Evolutionary conservation across 345 rosid genomes (phyloP).

Genomic region (Orychophragmus violaceus): DNA sequence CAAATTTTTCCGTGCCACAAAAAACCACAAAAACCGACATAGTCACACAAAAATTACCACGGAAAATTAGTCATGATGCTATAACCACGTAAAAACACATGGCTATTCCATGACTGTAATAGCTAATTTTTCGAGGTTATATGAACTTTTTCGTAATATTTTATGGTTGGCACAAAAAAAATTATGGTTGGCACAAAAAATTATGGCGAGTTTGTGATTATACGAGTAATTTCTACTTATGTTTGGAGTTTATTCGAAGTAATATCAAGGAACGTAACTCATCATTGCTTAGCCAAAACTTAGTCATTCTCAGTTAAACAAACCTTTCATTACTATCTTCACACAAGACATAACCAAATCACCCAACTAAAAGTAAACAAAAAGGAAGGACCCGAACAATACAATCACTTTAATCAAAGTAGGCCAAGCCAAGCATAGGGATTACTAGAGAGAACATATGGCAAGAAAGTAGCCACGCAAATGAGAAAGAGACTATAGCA

Average conservation of each 20-base stretch:
- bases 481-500: slow-evolving; percentile 7
- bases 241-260: neutral
- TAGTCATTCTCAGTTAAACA: neutral
- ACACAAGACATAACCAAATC: neutral
- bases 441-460: neutral
- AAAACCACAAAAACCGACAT: too few relatives aligned
- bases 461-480: slow-evolving; percentile 24
- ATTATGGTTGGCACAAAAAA: too few relatives aligned
- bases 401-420: neutral
- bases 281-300: neutral
- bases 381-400: neutral
- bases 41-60: too few relatives aligned
- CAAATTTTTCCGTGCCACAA: too few relatives aligned
- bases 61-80: too few relatives aligned
- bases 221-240: too few relatives aligned
- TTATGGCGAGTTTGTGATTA: too few relatives aligned
- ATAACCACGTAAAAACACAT: too few relatives aligned
- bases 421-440: slow-evolving; percentile 13
- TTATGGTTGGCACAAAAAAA: too few relatives aligned
- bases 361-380: slow-evolving; percentile 20
- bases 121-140: too few relatives aligned
- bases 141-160: too few relatives aligned
- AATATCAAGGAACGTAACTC: neutral
- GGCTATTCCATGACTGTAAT: too few relatives aligned
- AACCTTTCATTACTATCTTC: neutral